Evolutionary conservation across 257 asterid genomes (phyloP).

Genomic region (Solanum ahanhuiri): DNA sequence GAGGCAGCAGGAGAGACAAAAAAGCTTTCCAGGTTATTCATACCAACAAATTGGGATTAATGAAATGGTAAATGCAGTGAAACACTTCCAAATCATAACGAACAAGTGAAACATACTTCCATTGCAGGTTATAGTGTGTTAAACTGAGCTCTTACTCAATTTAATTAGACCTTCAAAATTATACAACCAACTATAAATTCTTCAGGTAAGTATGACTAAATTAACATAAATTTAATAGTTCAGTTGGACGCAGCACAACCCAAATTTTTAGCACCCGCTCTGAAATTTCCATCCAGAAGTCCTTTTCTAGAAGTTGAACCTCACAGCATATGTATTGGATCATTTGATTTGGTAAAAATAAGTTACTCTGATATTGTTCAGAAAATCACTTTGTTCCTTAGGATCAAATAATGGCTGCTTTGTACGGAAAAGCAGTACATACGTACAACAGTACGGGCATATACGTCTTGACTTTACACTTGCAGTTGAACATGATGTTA

Average conservation of each 20-base stretch:
- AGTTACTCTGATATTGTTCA: neutral
- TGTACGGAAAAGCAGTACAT: neutral
- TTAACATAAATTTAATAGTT: neutral
- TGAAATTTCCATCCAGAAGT: neutral
- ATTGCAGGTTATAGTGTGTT: neutral
- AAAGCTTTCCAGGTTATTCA: neutral
- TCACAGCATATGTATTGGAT: neutral
- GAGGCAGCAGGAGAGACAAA: neutral
- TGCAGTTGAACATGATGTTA: neutral
- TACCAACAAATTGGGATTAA: neutral
- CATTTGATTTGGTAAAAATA: neutral
- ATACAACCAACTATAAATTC: neutral
- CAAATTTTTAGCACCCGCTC: neutral
- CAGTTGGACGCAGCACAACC: neutral
- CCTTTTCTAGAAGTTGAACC: neutral
- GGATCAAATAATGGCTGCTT: neutral
- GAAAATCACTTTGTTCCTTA: neutral
- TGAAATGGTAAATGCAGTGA: neutral
- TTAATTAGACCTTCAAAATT: neutral
- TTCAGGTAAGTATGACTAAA: neutral
- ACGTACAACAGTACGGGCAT: neutral
- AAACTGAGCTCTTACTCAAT: neutral
- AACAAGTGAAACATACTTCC: neutral
- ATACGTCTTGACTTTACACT: neutral
- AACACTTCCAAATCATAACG: neutral